phyloP scores from a whole-genome alignment of 108 stramenopile species.

The Pseudonitzschia delicatissima region DNA sequence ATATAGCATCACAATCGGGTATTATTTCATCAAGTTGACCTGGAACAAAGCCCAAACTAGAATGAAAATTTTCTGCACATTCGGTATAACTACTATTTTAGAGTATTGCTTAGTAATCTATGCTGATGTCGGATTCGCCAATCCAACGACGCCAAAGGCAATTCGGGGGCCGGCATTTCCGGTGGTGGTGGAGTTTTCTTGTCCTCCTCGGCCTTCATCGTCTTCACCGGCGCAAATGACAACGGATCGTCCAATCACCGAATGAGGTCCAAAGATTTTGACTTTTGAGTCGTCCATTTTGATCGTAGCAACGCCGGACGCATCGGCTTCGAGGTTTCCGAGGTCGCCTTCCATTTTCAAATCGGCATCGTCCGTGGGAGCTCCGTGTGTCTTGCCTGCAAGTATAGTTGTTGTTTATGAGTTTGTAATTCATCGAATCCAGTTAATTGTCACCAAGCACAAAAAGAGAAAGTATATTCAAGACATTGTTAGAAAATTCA shows the following conservation, averaged over 20 bases:
- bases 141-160: slow-evolving; percentile 87
- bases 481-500: too few relatives aligned
- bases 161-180: slow-evolving; percentile 90
- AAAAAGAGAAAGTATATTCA: too few relatives aligned
- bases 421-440: too few relatives aligned
- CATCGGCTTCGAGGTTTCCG: slow-evolving; percentile 73
- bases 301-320: slow-evolving; percentile 62
- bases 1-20: too few relatives aligned
- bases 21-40: too few relatives aligned
- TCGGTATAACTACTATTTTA: background rate
- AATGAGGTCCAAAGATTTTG: slow-evolving; percentile 91
- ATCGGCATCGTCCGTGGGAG: slow-evolving; percentile 75
- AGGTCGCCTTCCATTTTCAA: slow-evolving; percentile 87
- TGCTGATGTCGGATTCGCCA: slow-evolving; percentile 37
- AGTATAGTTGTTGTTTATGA: too few relatives aligned
- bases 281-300: slow-evolving; percentile 77
- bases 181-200: slow-evolving; percentile 80
- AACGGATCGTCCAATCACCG: slow-evolving; percentile 89
- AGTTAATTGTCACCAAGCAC: too few relatives aligned
- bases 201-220: slow-evolving; percentile 90
- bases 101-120: background rate
- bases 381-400: slow-evolving; percentile 77
- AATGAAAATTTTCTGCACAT: too few relatives aligned
- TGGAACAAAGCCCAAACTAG: too few relatives aligned
- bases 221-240: slow-evolving; percentile 85